Conservation (phyloP, 2,329 filamentous ascomycete species). For the Xylaria sp. region DNA sequence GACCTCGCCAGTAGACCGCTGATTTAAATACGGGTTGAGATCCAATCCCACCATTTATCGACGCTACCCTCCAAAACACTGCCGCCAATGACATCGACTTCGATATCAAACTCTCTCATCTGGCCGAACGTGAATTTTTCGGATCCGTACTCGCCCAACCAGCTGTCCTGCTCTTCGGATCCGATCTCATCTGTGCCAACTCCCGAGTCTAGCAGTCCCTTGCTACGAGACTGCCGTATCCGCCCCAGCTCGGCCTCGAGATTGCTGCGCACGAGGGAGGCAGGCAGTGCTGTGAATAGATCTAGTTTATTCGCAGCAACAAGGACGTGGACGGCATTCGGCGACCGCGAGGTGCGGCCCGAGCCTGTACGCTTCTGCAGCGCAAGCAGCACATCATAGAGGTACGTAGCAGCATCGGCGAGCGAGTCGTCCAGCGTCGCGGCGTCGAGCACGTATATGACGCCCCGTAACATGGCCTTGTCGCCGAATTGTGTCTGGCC, state of each 20-base stretch:
- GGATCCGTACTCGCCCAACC: constrained; percentile 84
- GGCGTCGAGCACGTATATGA: constrained; percentile 92
- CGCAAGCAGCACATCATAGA: constrained; percentile 87
- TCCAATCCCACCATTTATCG: constrained; percentile 91
- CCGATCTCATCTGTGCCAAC: constrained; percentile 71
- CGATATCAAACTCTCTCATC: constrained; percentile 84
- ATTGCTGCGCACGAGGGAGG: constrained; percentile 76
- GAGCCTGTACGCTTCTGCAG: constrained; percentile 78
- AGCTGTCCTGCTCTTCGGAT: constrained; percentile 80
- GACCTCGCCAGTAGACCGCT: background rate
- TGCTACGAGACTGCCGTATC: constrained; percentile 80
- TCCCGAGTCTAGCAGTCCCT: constrained; percentile 84
- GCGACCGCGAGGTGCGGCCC: constrained; percentile 66
- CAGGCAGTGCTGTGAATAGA: constrained; percentile 90
- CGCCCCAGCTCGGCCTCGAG: constrained; percentile 85
- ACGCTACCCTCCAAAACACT: constrained; percentile 76
- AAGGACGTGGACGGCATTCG: constrained; percentile 75
- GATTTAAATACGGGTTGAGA: constrained; percentile 76
- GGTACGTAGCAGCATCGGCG: constrained; percentile 80
- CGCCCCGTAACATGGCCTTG: constrained; percentile 57
- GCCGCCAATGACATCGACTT: constrained; percentile 81
- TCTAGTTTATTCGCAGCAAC: constrained; percentile 96
- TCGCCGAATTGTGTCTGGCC: constrained; percentile 26
- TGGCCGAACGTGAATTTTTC: constrained; percentile 82
- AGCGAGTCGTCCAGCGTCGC: constrained; percentile 73